Evolutionary conservation across 805 yeast genomes (phyloP).

Genomic region (Candida orba): DNA sequence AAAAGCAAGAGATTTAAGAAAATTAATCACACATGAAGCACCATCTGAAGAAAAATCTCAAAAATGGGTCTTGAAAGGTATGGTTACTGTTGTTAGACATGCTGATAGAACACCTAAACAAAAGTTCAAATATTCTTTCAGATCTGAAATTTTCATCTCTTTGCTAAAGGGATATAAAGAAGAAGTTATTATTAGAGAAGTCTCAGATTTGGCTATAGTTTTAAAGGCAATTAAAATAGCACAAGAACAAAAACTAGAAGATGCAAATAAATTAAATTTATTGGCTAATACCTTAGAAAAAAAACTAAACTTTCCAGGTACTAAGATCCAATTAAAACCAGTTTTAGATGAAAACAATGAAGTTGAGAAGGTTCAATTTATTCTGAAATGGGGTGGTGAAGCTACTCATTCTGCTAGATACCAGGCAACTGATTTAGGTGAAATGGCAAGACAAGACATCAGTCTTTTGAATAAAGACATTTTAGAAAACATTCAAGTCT

Average conservation of each 20-base stretch:
- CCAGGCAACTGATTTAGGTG: constrained; percentile 94
- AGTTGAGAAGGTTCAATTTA: constrained; percentile 92
- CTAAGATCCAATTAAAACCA: constrained; percentile 93
- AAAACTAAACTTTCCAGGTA: constrained; percentile 88
- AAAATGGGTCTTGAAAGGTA: constrained; percentile 94
- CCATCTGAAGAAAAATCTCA: constrained; percentile 42
- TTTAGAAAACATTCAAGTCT: constrained; percentile 77
- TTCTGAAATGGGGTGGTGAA: constrained; percentile 98
- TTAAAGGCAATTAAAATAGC: constrained; percentile 80
- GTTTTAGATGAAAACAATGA: constrained; percentile 58
- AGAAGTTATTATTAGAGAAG: constrained; percentile 91
- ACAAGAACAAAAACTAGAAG: constrained; percentile 72
- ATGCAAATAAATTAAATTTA: constrained; percentile 65
- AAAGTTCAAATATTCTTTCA: constrained; percentile 91
- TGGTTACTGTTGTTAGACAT: constrained; percentile 87
- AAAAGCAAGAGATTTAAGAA: constrained; percentile 35
- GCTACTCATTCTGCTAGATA: constrained; percentile 96
- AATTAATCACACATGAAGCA: constrained; percentile 29
- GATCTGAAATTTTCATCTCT: constrained; percentile 78
- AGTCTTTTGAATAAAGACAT: constrained; percentile 79
- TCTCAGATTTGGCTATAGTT: constrained; percentile 77
- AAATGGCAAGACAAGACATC: constrained; percentile 88
- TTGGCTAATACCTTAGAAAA: constrained; percentile 79
- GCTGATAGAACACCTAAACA: constrained; percentile 99
- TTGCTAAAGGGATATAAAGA: constrained; percentile 89